Evolutionary conservation across 805 yeast species (phyloP).

Genomic region (Candida takata): DNA sequence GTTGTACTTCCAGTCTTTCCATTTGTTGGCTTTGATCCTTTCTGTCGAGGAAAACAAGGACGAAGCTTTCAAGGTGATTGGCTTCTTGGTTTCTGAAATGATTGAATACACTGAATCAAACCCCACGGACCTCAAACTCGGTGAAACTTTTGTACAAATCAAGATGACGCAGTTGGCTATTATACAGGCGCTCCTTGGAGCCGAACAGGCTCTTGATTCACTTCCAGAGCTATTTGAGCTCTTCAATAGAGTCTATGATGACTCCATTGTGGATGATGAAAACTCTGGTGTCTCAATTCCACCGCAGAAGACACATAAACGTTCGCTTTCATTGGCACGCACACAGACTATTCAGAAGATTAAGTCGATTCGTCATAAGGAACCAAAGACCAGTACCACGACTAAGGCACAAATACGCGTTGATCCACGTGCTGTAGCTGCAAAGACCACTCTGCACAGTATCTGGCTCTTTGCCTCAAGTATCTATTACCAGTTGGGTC

Average conservation of each 20-base stretch:
- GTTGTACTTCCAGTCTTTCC: slow-evolving; percentile 56
- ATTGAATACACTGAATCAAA: slow-evolving; percentile 20
- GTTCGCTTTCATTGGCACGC: slow-evolving; percentile 11
- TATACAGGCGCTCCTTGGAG: slow-evolving; percentile 55
- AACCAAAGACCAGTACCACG: neutral
- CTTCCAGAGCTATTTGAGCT: slow-evolving; percentile 61
- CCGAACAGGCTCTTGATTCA: slow-evolving; percentile 50
- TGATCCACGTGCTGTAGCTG: slow-evolving; percentile 3
- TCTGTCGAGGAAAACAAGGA: slow-evolving; percentile 52
- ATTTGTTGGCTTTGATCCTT: slow-evolving; percentile 55
- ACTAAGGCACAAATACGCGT: slow-evolving; percentile 3
- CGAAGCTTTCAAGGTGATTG: slow-evolving; percentile 48
- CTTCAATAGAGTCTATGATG: slow-evolving; percentile 42
- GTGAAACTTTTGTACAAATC: slow-evolving; percentile 46
- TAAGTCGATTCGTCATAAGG: slow-evolving; percentile 11
- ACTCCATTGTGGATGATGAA: slow-evolving; percentile 10
- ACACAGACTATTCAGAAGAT: slow-evolving; percentile 16
- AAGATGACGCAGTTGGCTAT: slow-evolving; percentile 70
- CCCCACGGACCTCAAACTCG: slow-evolving; percentile 6
- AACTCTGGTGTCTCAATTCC: too few relatives aligned
- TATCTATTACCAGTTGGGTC: slow-evolving; percentile 51
- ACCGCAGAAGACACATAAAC: slow-evolving; percentile 6
- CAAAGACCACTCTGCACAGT: slow-evolving; percentile 38
- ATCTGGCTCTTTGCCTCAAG: slow-evolving; percentile 73
- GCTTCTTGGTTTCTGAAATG: slow-evolving; percentile 41